phyloP scores from a whole-genome alignment of 805 yeast species.

The Wickerhamiella kurtzmanii region DNA sequence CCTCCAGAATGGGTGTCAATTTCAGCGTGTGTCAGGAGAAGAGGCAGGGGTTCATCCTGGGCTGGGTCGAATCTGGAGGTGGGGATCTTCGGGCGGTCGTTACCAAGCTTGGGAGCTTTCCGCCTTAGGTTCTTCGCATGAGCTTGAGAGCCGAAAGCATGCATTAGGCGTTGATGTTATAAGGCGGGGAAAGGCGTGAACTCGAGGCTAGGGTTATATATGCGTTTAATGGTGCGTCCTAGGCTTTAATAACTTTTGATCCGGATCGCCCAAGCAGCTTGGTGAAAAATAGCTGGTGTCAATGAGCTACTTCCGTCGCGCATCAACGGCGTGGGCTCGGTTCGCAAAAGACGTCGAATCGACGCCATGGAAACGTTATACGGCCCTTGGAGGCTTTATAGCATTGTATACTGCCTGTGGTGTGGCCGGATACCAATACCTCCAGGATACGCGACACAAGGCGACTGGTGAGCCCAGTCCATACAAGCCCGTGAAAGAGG shows the following conservation, averaged over 20 bases:
- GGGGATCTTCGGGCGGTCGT: no score
- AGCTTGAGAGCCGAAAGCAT: not conserved
- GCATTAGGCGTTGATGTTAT: not conserved
- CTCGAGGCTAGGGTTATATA: no score
- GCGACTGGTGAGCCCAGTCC: conserved; percentile 26
- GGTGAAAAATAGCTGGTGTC: no score
- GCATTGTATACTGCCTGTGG: conserved; percentile 13
- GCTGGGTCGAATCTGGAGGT: not conserved
- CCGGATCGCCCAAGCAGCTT: no score
- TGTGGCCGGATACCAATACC: conserved; percentile 20
- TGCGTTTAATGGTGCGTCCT: no score
- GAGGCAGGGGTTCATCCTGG: not conserved
- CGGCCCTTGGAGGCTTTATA: conserved; percentile 12
- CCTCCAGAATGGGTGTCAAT: no score
- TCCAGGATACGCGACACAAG: conserved; percentile 24
- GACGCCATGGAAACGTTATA: conserved; percentile 16
- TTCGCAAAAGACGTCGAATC: conserved; percentile 5
- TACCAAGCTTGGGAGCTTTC: no score
- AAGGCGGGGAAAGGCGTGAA: no score
- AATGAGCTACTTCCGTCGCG: not conserved
- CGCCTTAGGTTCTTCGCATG: no score
- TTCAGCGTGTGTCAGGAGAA: not conserved
- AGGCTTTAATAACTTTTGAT: no score
- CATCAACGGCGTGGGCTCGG: not conserved
- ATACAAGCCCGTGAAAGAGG: conserved; percentile 14